Evolutionary conservation across 805 yeast species (phyloP), one percentile per base, ranked within the genome.

Genomic region (Hanseniaspora clermontiae): DNA sequence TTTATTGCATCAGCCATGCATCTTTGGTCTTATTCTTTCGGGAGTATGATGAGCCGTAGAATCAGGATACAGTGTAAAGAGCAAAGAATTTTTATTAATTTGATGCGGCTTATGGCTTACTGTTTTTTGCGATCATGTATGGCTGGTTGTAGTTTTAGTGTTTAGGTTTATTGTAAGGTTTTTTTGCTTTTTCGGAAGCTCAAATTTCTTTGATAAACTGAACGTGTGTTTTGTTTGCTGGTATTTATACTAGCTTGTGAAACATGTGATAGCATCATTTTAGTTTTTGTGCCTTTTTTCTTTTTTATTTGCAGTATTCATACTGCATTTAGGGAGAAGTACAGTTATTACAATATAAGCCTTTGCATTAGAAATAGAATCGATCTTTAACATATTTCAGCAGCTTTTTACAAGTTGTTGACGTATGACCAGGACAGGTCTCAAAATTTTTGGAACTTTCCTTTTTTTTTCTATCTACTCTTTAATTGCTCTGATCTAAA

Each of bases 321-420:
- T 42, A 42, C 39, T 24, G 12, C 9, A 17, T 10, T 11, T 20
- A 39, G 19, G 31, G 38, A 39, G 15, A 38, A 43, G 50, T 14
- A 53, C 57, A 36, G 57, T 53, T 36, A 53, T 53, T 53, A 38
- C 47, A 53, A 53, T 53, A 53, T 53, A 53, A 53, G 51, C 57
- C 57, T 53, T 53, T 53, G 51, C 57, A 32, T 53, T 53, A 46
- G 57, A 39, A 46, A 53, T 53, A 53, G 34, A 53, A 43, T 46
- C 27, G 39, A 46, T 46, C 29, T 46, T 46, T 46, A 19, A 32
- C 49, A 12, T 46, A 10, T 37, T 24, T 11, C n/a, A 31, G 24
- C 24, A 15, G 36, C 48, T 45, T 32, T 17, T 17, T 17, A 29
- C 11, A 37, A 39, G 36, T 27, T 42, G 31, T 14, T 42, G 20